These are phyloP conservation scores for Aspergillus baeticus DNA, from an alignment of 495 filamentous ascomycete genomes.

Conservation along the genomic window DNA sequence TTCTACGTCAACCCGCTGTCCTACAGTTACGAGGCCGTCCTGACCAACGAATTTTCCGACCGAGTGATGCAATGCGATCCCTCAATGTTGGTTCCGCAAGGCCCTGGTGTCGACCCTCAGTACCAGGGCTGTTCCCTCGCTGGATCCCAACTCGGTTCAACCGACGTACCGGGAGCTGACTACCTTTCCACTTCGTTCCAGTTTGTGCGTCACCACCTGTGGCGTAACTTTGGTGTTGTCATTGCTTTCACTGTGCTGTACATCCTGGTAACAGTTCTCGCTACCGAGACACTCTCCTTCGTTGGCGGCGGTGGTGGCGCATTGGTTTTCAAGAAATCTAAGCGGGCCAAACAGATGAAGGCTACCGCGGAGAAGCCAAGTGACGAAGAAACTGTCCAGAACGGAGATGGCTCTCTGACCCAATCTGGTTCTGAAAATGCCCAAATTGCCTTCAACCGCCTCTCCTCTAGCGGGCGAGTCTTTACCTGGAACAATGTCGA, in stretches of 20 bases:
- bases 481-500: conserved; percentile 77
- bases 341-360: conserved; percentile 53
- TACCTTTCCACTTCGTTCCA: conserved; percentile 57
- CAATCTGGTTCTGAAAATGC: conserved; percentile 30
- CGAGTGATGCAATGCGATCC: conserved; percentile 60
- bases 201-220: conserved; percentile 65
- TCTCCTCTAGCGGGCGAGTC: conserved; percentile 62
- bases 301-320: conserved; percentile 56
- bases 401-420: conserved; percentile 38
- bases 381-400: conserved; percentile 47
- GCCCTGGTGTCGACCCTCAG: conserved; percentile 44
- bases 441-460: conserved; percentile 46
- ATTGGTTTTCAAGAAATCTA: conserved; percentile 67
- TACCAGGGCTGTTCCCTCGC: conserved; percentile 64
- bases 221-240: conserved; percentile 79
- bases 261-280: conserved; percentile 63
- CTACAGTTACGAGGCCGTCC: conserved; percentile 71
- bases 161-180: conserved; percentile 52
- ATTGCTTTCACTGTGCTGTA: conserved; percentile 70
- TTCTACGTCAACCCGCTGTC: conserved; percentile 71
- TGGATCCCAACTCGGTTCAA: conserved; percentile 48
- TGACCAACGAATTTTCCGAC: conserved; percentile 66
- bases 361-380: conserved; percentile 37
- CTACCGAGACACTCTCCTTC: conserved; percentile 53
- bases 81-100: conserved; percentile 54